phyloP scores from a whole-genome alignment of 148 eudicot species.

The Arbutus unedo region DNA sequence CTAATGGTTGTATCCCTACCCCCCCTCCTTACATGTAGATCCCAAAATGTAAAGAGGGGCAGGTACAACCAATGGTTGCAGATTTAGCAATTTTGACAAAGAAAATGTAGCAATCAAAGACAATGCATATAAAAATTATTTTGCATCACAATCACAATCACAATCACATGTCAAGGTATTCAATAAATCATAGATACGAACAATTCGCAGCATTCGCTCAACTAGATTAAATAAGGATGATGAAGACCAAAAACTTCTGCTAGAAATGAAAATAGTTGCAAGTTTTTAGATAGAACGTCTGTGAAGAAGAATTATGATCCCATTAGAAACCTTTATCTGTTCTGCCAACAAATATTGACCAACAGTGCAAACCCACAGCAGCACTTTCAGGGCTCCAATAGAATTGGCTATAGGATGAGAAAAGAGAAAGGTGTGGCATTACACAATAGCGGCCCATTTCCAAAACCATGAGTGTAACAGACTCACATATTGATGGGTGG shows the following conservation, averaged over 20 bases:
- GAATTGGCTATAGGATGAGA: not conserved
- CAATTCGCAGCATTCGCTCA: too few relatives aligned
- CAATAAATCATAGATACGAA: not conserved
- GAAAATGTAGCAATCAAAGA: constrained; percentile 6
- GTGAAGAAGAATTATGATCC: not conserved
- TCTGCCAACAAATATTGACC: not conserved
- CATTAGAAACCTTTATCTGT: not conserved
- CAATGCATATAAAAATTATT: not conserved
- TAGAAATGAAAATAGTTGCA: not conserved
- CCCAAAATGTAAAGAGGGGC: not conserved
- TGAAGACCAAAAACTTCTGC: not conserved
- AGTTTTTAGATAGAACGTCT: not conserved
- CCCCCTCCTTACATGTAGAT: not conserved
- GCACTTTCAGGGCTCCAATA: not conserved
- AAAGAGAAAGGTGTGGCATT: not conserved
- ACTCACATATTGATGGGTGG: too few relatives aligned
- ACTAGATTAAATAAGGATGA: not conserved
- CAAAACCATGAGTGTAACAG: too few relatives aligned
- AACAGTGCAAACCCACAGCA: not conserved
- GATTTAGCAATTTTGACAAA: constrained; percentile 3
- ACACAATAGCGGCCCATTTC: not conserved
- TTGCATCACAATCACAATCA: not conserved
- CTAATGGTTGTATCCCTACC: constrained; percentile 1
- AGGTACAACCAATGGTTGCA: constrained; percentile 8
- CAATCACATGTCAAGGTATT: not conserved